phyloP scores from a whole-genome alignment of 306 rosid species.

The Prunus fruticosa region DNA sequence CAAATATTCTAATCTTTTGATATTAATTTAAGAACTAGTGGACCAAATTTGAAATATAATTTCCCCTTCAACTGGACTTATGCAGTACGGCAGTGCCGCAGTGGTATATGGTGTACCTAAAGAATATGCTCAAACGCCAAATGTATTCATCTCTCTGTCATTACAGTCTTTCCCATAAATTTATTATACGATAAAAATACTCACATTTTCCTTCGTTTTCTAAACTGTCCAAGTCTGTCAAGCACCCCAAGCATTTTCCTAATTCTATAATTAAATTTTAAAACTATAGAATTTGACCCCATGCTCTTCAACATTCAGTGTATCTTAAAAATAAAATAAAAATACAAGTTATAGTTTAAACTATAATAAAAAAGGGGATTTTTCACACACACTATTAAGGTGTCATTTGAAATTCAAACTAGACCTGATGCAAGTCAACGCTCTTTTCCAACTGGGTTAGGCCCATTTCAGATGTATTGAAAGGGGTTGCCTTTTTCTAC shows the following conservation, averaged over 20 bases:
- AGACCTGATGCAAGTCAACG: too few species aligned
- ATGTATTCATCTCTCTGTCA: not conserved
- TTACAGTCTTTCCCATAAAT: not conserved
- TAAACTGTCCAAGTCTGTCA: not conserved
- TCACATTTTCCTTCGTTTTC: not conserved
- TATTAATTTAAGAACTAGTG: not conserved
- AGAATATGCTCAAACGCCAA: not conserved
- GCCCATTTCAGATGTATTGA: too few species aligned
- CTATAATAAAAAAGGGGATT: fast-evolving
- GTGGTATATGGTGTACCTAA: not conserved
- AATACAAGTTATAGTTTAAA: too few species aligned
- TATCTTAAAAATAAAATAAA: too few species aligned
- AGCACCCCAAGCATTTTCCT: too few species aligned
- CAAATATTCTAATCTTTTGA: not conserved
- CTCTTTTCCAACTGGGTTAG: too few species aligned
- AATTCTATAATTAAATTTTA: not conserved
- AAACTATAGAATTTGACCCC: not conserved
- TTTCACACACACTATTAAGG: too few species aligned
- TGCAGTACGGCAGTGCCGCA: not conserved
- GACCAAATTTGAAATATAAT: not conserved
- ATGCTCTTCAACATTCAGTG: not conserved
- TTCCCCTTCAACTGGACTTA: slow-evolving; percentile 1
- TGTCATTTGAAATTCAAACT: fast-evolving
- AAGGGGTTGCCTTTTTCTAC: too few species aligned
- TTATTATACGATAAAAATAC: not conserved